Conservation (phyloP, 495 filamentous ascomycete species). For the Aspergillus homomorphus region DNA sequence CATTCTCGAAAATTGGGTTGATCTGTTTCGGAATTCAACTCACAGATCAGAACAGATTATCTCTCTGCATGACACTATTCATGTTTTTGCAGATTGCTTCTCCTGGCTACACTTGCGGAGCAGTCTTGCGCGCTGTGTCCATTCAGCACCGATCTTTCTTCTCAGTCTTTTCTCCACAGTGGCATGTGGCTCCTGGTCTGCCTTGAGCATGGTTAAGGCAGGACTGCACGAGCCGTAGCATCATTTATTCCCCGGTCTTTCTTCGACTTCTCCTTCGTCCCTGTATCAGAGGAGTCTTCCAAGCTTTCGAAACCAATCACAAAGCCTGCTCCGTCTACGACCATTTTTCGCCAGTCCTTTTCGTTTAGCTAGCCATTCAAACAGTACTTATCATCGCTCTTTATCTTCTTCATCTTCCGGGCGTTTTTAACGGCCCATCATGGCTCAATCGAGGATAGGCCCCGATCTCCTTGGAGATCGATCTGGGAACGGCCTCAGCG, state of each 20-base stretch:
- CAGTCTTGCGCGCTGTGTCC: not conserved
- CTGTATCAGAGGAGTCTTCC: too few relatives aligned
- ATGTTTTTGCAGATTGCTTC: conserved; percentile 1
- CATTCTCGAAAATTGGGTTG: not conserved
- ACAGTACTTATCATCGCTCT: not conserved
- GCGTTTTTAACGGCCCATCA: conserved; percentile 1
- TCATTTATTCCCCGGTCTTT: not conserved
- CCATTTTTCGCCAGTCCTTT: conserved; percentile 6
- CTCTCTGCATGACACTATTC: not conserved
- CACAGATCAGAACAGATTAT: not conserved
- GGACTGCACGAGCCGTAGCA: not conserved
- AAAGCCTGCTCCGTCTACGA: not conserved
- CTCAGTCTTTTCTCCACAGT: not conserved
- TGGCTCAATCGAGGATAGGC: conserved; percentile 11
- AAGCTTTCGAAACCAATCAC: too few relatives aligned
- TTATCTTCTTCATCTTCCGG: not conserved
- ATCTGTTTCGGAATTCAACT: not conserved
- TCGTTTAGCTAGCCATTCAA: not conserved
- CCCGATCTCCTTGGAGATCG: not conserved
- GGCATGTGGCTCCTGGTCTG: not conserved
- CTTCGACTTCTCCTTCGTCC: not conserved
- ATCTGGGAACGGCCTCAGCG: conserved; percentile 4
- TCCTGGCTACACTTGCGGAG: not conserved
- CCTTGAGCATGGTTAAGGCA: conserved; percentile 1
- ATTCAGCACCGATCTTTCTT: not conserved